A percentile compares a stretch with the other conserved stretches of the same genome.
These are phyloP conservation scores for Sporobolomyces pararoseus DNA, from an alignment of 768 basidiomycete genomes.

Conservation along the genomic window DNA sequence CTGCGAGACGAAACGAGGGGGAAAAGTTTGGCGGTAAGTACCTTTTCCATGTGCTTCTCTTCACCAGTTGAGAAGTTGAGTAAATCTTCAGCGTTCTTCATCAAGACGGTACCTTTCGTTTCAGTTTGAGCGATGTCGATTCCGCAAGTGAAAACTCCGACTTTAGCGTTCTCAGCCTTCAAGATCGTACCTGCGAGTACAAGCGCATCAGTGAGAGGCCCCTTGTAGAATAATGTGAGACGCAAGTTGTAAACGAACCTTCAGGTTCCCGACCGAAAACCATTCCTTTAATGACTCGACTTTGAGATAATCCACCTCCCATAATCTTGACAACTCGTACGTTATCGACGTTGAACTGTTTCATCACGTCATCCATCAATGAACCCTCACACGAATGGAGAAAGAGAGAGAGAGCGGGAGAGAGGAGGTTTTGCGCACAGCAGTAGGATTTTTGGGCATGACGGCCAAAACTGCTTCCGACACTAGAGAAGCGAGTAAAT, in stretches of 20 bases:
- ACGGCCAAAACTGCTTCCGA: constrained; percentile 88
- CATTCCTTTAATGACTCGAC: constrained; percentile 92
- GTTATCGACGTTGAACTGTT: constrained; percentile 96
- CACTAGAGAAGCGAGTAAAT: constrained; percentile 71
- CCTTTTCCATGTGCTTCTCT: constrained; percentile 91
- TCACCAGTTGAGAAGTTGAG: constrained; percentile 94
- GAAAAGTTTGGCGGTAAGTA: constrained; percentile 24
- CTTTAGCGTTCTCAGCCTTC: constrained; percentile 79
- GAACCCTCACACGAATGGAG: no score
- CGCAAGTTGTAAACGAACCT: constrained; percentile 54
- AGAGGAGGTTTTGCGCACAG: constrained; percentile 4
- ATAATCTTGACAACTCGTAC: constrained; percentile 98
- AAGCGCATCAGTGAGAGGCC: neutral
- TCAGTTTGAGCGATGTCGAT: constrained; percentile 94
- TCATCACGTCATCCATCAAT: no score
- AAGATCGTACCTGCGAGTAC: constrained; percentile 64
- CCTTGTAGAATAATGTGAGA: neutral
- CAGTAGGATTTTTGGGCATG: constrained; percentile 64
- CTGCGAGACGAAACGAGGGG: neutral
- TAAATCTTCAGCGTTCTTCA: constrained; percentile 94
- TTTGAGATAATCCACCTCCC: constrained; percentile 80
- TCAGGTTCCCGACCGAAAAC: constrained; percentile 96
- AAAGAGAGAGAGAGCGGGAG: neutral
- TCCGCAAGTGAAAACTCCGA: constrained; percentile 89
- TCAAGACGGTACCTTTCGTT: constrained; percentile 95